These are phyloP conservation scores for Fraxinus albicans DNA, from an alignment of 305 asterid genomes.

Conservation along the genomic window DNA sequence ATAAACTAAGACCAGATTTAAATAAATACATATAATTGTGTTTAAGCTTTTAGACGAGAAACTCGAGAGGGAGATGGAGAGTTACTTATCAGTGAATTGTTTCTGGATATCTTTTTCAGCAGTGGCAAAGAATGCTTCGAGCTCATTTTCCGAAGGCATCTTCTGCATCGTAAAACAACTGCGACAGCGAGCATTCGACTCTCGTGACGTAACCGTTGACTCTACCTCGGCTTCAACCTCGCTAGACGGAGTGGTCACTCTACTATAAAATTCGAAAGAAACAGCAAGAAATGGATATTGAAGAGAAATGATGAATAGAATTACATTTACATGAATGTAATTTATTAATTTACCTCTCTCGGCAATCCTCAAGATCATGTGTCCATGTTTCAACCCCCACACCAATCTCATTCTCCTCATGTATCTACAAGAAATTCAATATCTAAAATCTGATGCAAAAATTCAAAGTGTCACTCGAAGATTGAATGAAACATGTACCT, in stretches of 20 bases:
- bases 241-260: conserved; percentile 33
- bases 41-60: neutral
- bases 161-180: conserved; percentile 14
- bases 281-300: conserved; percentile 20
- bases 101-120: conserved; percentile 48
- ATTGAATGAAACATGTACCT: conserved; percentile 31
- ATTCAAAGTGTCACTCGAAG: neutral
- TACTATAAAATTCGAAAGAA: conserved; percentile 24
- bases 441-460: neutral
- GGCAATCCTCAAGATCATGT: conserved; percentile 29
- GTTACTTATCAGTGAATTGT: conserved; percentile 49
- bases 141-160: conserved; percentile 46
- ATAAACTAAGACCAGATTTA: neutral
- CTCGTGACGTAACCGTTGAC: conserved; percentile 26
- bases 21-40: neutral
- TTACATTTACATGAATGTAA: too few species aligned
- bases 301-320: conserved; percentile 22
- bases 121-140: conserved; percentile 57
- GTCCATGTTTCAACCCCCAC: conserved; percentile 24
- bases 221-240: conserved; percentile 38
- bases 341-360: conserved; percentile 31
- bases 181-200: conserved; percentile 20
- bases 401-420: conserved; percentile 23
- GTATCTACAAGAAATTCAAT: neutral
- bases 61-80: neutral